Percentiles rank a stretch among this genome's conserved stretches.
phyloP scores from a whole-genome alignment of 306 rosid genomes.

The Gynostemma pentaphyllum region DNA sequence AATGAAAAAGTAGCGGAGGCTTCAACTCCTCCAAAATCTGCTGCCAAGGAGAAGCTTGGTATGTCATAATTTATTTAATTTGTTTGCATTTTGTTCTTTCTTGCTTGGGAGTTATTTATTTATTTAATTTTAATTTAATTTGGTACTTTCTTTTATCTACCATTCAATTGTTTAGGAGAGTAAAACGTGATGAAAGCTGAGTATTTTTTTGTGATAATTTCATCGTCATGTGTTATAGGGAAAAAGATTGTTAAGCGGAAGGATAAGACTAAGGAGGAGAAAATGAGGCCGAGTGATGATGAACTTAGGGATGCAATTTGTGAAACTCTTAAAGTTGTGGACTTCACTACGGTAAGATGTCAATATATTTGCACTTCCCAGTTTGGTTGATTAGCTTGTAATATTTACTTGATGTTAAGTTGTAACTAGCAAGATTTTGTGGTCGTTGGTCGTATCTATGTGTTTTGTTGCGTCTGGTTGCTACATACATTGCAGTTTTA shows the following conservation, averaged over 20 bases:
- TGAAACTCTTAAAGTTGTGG: constrained; percentile 89
- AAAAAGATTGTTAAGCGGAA: constrained; percentile 48
- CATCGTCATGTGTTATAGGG: constrained; percentile 20
- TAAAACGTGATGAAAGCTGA: neutral
- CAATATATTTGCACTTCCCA: neutral
- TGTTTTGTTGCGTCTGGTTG: neutral
- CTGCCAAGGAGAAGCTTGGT: constrained; percentile 73
- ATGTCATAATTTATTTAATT: constrained; percentile 1
- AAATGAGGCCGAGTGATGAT: constrained; percentile 49
- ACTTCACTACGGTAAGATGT: constrained; percentile 83
- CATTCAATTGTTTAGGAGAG: neutral
- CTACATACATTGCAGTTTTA: neutral
- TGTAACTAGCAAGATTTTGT: neutral
- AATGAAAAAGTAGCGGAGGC: constrained; percentile 41
- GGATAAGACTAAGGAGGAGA: constrained; percentile 55
- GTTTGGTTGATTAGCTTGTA: neutral
- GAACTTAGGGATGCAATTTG: constrained; percentile 69
- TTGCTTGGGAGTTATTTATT: neutral
- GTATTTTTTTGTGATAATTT: neutral
- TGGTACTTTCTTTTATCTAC: neutral
- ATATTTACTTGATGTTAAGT: neutral
- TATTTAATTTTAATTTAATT: neutral
- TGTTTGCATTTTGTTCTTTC: neutral
- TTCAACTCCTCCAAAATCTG: constrained; percentile 35
- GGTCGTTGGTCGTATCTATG: neutral